Evolutionary conservation across 306 rosid species (phyloP).

Genomic region (Ammopiptanthus mongolicus): DNA sequence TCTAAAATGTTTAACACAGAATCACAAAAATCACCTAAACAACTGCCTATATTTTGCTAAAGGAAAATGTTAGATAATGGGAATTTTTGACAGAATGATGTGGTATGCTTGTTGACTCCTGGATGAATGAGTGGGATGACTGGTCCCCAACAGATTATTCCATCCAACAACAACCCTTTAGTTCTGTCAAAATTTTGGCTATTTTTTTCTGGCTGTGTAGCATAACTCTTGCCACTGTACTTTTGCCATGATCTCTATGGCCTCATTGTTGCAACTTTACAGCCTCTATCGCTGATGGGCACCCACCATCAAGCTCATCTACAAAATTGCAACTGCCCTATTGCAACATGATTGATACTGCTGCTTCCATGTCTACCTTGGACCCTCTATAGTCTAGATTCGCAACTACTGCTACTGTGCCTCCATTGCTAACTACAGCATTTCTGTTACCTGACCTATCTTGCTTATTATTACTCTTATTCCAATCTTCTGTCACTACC

Average conservation of each 20-base stretch:
- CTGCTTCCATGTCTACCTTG: not conserved
- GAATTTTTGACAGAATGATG: no score
- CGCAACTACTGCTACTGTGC: not conserved
- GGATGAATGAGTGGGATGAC: no score
- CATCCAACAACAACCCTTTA: no score
- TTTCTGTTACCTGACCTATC: not conserved
- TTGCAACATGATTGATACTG: not conserved
- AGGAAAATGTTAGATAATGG: not conserved
- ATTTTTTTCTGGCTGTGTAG: no score
- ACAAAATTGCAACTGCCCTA: not conserved
- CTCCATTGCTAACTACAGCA: not conserved
- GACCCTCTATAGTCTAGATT: not conserved
- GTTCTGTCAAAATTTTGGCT: no score
- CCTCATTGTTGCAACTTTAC: not conserved
- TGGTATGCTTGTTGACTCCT: no score
- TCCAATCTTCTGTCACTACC: not conserved
- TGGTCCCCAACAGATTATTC: no score
- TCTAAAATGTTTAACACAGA: not conserved
- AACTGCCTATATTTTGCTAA: not conserved
- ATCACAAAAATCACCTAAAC: not conserved
- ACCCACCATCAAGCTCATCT: not conserved
- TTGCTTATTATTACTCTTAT: not conserved
- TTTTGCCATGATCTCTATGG: not conserved
- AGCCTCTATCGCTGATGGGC: not conserved
- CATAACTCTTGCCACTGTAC: not conserved